A percentile compares a stretch with the other conserved stretches of the same genome.
These are phyloP conservation scores for Coemansia guatemalensis DNA, from an alignment of 192 early-diverging fungal genomes.

Conservation along the genomic window DNA sequence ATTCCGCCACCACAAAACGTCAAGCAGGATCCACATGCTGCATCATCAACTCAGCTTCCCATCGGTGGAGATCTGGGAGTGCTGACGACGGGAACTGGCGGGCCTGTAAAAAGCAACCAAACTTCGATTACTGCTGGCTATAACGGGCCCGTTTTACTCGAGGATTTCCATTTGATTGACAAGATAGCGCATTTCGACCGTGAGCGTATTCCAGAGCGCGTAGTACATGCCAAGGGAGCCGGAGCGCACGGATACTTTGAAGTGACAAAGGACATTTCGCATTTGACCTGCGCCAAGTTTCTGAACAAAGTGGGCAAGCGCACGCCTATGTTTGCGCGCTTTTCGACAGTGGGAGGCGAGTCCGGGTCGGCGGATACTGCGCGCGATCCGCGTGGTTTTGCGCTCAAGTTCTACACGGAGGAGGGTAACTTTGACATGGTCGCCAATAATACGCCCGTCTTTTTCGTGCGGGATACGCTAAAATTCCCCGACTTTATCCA, in stretches of 20 bases:
- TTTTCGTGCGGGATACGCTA: slow-evolving; percentile 73
- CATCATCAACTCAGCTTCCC: slow-evolving; percentile 1
- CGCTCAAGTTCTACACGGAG: slow-evolving; percentile 74
- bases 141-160: slow-evolving; percentile 59
- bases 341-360: slow-evolving; percentile 66
- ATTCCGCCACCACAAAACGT: slow-evolving; percentile 7
- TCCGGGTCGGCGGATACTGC: slow-evolving; percentile 65
- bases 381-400: slow-evolving; percentile 71
- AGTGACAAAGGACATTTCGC: slow-evolving; percentile 65
- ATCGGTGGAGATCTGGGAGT: slow-evolving; percentile 15
- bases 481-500: slow-evolving; percentile 57
- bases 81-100: slow-evolving; percentile 59
- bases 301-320: slow-evolving; percentile 61
- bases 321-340: slow-evolving; percentile 67
- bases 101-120: slow-evolving; percentile 67
- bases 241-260: slow-evolving; percentile 70
- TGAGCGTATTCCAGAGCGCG: slow-evolving; percentile 57
- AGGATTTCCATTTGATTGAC: slow-evolving; percentile 60
- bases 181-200: slow-evolving; percentile 62
- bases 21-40: slow-evolving; percentile 7
- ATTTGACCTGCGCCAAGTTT: slow-evolving; percentile 67
- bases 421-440: slow-evolving; percentile 82
- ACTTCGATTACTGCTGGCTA: slow-evolving; percentile 62
- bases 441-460: slow-evolving; percentile 78
- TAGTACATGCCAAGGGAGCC: slow-evolving; percentile 61